A percentile compares a stretch with the other conserved stretches of the same genome.
Conservation (phyloP, 179 eudicot species). For the Silene coronaria region DNA sequence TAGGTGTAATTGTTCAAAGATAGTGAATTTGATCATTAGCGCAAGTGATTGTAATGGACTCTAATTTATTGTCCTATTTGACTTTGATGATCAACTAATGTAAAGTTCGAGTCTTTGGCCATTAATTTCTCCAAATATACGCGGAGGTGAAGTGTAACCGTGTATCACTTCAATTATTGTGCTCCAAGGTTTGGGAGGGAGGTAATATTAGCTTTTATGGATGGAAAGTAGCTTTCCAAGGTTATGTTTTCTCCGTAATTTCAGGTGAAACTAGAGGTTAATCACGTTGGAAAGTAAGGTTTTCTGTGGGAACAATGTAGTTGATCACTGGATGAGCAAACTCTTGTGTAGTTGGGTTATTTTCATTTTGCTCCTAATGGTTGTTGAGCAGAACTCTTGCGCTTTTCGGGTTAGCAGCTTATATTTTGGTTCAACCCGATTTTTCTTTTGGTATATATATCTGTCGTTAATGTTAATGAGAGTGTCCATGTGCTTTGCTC, state of each 20-base stretch:
- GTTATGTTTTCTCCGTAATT: not conserved
- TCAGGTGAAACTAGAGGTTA: not conserved
- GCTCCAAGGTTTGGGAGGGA: not conserved
- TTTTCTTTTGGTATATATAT: not conserved
- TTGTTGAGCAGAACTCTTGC: not conserved
- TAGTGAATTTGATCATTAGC: not conserved
- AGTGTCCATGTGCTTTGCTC: too few relatives aligned
- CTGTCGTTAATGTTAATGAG: not conserved
- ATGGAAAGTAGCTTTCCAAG: not conserved
- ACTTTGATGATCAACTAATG: not conserved
- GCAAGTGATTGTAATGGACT: not conserved
- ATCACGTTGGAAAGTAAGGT: constrained; percentile 1
- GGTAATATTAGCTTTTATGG: not conserved
- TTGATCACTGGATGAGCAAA: not conserved
- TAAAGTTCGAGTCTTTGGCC: not conserved
- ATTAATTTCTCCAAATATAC: not conserved
- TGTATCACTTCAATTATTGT: not conserved
- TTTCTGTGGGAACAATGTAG: not conserved
- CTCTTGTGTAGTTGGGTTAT: not conserved
- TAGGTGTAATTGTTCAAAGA: not conserved
- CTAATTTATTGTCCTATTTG: too few relatives aligned
- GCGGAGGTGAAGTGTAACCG: not conserved
- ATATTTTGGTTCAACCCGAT: not conserved
- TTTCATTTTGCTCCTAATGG: not conserved
- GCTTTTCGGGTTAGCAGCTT: not conserved